These are phyloP conservation scores for Mastigamoeba balamuthi DNA, from an alignment of 78 protist species.

Conservation along the genomic window DNA sequence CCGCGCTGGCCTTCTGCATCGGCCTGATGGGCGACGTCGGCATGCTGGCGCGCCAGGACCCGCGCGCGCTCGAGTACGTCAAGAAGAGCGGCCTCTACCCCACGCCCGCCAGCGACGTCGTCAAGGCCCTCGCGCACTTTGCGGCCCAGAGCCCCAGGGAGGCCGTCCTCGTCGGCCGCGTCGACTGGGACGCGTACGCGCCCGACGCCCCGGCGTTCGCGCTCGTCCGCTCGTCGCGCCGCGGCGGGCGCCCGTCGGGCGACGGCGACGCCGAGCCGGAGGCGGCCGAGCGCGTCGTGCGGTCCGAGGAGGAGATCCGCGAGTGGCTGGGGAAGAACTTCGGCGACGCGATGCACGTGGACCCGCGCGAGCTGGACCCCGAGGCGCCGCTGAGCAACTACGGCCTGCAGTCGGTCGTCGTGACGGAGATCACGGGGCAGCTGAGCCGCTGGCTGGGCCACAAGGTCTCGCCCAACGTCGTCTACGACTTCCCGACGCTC, in stretches of 20 bases:
- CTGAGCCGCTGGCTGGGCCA: not conserved
- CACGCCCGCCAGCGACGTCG: not conserved
- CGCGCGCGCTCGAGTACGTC: not conserved
- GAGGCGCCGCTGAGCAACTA: not conserved
- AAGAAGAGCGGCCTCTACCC: not conserved
- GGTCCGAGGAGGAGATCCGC: not conserved
- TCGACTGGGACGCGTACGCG: not conserved
- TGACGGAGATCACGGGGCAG: not conserved
- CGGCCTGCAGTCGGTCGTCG: not conserved
- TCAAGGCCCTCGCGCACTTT: not conserved
- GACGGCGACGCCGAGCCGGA: not conserved
- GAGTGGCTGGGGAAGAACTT: not conserved
- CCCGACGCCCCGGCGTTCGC: not conserved
- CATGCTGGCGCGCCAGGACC: too few relatives aligned
- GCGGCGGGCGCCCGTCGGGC: not conserved
- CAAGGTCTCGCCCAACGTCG: not conserved
- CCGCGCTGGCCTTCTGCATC: slow-evolving; percentile 4
- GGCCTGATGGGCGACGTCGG: too few relatives aligned
- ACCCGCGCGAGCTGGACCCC: not conserved
- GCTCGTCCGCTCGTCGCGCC: not conserved
- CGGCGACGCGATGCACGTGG: not conserved
- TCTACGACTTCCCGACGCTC: not conserved
- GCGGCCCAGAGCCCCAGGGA: not conserved
- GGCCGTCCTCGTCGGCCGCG: not conserved
- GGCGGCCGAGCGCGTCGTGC: not conserved